phyloP scores from a whole-genome alignment of 495 filamentous ascomycete genomes.

The Aspergillus carlsbadensis region DNA sequence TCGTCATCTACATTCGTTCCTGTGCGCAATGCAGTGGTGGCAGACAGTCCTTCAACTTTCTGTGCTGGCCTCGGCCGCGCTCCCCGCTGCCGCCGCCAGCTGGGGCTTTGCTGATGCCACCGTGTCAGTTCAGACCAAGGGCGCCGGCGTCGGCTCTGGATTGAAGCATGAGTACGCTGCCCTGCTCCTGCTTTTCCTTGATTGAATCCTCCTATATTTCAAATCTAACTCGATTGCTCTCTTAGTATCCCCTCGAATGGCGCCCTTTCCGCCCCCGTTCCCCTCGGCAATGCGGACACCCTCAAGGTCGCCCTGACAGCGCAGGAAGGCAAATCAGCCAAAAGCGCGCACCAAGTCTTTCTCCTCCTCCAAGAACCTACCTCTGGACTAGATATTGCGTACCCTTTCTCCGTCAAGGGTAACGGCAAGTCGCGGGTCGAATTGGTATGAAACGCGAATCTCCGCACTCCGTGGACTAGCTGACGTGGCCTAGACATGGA shows the following conservation, averaged over 20 bases:
- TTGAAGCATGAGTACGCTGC: slow-evolving; percentile 70
- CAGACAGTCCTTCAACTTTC: slow-evolving; percentile 38
- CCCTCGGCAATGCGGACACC: slow-evolving; percentile 65
- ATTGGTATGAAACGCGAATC: slow-evolving; percentile 57
- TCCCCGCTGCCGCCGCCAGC: slow-evolving; percentile 60
- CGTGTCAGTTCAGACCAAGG: slow-evolving; percentile 72
- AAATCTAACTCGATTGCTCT: slow-evolving; percentile 11
- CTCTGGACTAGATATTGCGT: slow-evolving; percentile 83
- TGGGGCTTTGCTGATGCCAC: slow-evolving; percentile 89
- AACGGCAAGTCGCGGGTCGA: slow-evolving; percentile 81
- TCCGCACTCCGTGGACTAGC: slow-evolving; percentile 4
- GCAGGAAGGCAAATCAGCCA: slow-evolving; percentile 72
- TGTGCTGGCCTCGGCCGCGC: slow-evolving; percentile 38
- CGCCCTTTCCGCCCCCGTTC: slow-evolving; percentile 62
- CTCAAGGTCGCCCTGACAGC: slow-evolving; percentile 81
- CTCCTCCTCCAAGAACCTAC: slow-evolving; percentile 72
- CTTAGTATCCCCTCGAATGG: slow-evolving; percentile 61
- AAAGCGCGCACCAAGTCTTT: slow-evolving; percentile 91
- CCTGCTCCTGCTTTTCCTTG: slow-evolving; percentile 8
- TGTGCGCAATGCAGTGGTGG: slow-evolving; percentile 41
- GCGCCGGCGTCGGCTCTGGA: slow-evolving; percentile 57
- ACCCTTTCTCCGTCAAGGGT: slow-evolving; percentile 80
- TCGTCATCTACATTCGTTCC: neutral
- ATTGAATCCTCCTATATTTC: neutral
- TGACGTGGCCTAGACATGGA: slow-evolving; percentile 64